Base-by-base conservation (phyloP, 345 rosid species). In the Adansonia digitata region DNA sequence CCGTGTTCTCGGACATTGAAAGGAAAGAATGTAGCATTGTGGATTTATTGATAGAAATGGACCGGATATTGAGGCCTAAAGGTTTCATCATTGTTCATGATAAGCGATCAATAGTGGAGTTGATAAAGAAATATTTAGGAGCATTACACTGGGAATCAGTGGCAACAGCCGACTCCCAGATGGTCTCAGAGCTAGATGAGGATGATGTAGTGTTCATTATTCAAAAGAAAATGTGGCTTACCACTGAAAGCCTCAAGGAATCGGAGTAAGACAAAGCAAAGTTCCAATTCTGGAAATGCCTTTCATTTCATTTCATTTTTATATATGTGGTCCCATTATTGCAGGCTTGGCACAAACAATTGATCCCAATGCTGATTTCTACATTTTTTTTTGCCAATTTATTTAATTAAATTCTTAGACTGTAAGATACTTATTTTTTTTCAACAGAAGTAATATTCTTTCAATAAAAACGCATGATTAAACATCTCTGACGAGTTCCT, bases 71-170 rank as follows among this genome's bases (percentile, higher is more conserved):
- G 24, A 72, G 82, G 72, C 85, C 85, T 0, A 80, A 34, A 4
- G 86, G 86, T 42, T 83, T 81, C 77, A 61, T 85, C 63, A 85
- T 94, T 74, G 57, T 91, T 78, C 80, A 90, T 81, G 76, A 85
- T 75, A 80, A 81, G 69, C 83, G 29, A 78, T 12, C 75, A 5
- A 74, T 84, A 51, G 79, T 89, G n/a, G 97, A 87, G 56, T 86
- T 81, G 5, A 69, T 92, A 68, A 90, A 90, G 90, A 91, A 88
- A 85, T 86, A 92, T 77, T 20, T 90, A 39, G 39, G 66, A 40
- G 97, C 95, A 56, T 75, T 94, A 77, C 97, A 88, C 71, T 92
- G 97, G 98, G 97, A 92, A 74, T 76, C 81, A 8, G 92, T 94
- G 52, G 91, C 88, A 55, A 77, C 77, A 27, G 64, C 85, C 0